Percentiles rank a stretch among this genome's conserved stretches.
Conservation (phyloP, 2,329 filamentous ascomycete genomes). For the Aureobasidium namibiae region DNA sequence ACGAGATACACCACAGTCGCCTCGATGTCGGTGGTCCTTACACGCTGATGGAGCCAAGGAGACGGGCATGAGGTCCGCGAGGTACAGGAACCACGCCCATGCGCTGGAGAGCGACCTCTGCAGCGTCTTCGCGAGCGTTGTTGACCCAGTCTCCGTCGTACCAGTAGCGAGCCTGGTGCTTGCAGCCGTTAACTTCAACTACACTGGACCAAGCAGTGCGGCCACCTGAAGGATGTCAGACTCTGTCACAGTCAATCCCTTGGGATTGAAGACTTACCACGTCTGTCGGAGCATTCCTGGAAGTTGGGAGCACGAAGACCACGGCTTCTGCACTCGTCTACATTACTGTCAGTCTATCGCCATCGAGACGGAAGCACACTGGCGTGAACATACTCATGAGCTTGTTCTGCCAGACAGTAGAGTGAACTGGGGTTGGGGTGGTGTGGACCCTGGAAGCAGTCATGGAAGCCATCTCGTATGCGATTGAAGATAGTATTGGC, state of each 20-base stretch:
- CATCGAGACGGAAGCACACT: not conserved
- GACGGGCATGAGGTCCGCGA: not conserved
- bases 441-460: conserved; percentile 12
- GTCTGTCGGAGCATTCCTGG: conserved; percentile 13
- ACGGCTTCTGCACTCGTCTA: conserved; percentile 38
- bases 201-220: conserved; percentile 85
- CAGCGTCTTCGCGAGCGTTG: conserved; percentile 87
- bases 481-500: not conserved
- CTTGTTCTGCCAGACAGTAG: conserved; percentile 20
- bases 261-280: not conserved
- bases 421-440: conserved; percentile 12
- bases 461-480: conserved; percentile 13
- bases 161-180: conserved; percentile 71
- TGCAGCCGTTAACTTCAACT: conserved; percentile 61
- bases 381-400: conserved; percentile 24
- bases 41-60: conserved; percentile 6
- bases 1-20: too few species aligned
- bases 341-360: conserved; percentile 4
- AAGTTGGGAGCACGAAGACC: conserved; percentile 14
- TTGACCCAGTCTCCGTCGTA: conserved; percentile 83
- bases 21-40: not conserved
- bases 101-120: conserved; percentile 64
- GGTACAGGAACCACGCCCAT: conserved; percentile 13
- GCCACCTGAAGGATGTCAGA: conserved; percentile 50
- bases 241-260: not conserved